Evolutionary conservation across 805 yeast species (phyloP).

Genomic region (Candida hungchunana): DNA sequence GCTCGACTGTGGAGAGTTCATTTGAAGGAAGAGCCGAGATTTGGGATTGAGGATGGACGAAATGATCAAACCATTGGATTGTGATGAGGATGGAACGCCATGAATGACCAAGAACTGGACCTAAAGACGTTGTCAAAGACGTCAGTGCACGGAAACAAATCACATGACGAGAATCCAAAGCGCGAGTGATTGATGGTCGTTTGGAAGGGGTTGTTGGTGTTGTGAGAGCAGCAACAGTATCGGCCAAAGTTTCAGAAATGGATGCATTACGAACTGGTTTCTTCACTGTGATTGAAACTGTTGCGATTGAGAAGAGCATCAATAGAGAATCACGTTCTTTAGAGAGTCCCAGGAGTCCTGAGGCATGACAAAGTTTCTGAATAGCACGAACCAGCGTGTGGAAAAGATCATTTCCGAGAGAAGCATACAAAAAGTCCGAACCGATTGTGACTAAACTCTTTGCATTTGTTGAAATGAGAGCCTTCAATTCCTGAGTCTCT

Average conservation of each 20-base stretch:
- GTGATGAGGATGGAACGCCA: constrained; percentile 66
- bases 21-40: constrained; percentile 38
- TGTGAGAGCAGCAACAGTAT: constrained; percentile 28
- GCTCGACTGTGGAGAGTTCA: constrained; percentile 50
- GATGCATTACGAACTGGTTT: constrained; percentile 34
- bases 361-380: constrained; percentile 77
- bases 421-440: constrained; percentile 53
- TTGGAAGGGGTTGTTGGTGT: constrained; percentile 10
- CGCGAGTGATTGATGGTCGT: constrained; percentile 30
- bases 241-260: constrained; percentile 49
- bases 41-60: constrained; percentile 53
- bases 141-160: constrained; percentile 74
- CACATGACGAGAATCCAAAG: constrained; percentile 62
- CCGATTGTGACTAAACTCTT: constrained; percentile 40
- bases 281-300: constrained; percentile 34
- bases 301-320: constrained; percentile 40
- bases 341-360: constrained; percentile 65
- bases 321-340: constrained; percentile 56
- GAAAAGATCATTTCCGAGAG: constrained; percentile 68
- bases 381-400: constrained; percentile 64
- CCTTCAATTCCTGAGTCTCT: constrained; percentile 12
- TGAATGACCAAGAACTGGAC: constrained; percentile 59
- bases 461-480: constrained; percentile 34
- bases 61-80: constrained; percentile 76
- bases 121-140: constrained; percentile 77